Percentiles rank a stretch among this genome's conserved stretches.
Conservation (phyloP, 495 filamentous ascomycete species). For the Penicillium daleae region DNA sequence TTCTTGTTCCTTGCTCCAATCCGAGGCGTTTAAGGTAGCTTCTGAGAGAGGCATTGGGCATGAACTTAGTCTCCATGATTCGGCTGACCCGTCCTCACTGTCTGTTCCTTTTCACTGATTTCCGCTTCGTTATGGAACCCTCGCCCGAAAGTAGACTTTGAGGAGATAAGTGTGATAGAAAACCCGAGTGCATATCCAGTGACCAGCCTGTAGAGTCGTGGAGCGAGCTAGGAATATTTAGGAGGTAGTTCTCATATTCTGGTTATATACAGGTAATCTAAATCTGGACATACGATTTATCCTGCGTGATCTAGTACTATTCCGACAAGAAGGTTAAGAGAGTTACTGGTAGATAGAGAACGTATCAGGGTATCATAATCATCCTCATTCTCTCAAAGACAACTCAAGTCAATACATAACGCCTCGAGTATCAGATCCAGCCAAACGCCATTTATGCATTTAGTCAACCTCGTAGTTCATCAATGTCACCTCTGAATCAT, state of each 20-base stretch:
- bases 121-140: too few relatives aligned
- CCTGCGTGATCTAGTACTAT: not conserved
- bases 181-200: too few relatives aligned
- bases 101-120: too few relatives aligned
- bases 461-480: not conserved
- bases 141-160: too few relatives aligned
- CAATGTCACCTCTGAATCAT: not conserved
- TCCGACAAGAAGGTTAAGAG: not conserved
- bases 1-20: not conserved
- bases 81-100: too few relatives aligned
- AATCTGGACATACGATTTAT: too few relatives aligned
- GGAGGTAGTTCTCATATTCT: too few relatives aligned
- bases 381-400: conserved; percentile 26
- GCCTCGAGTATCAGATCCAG: conserved; percentile 20
- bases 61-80: not conserved
- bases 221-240: too few relatives aligned
- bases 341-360: not conserved
- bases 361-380: conserved; percentile 31
- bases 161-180: too few relatives aligned
- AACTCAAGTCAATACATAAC: conserved; percentile 28
- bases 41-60: not conserved
- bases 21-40: not conserved
- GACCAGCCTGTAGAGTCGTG: too few relatives aligned
- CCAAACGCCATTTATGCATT: conserved; percentile 4
- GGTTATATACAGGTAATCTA: too few relatives aligned